Evolutionary conservation across 179 eudicot genomes (phyloP), one percentile per base, ranked within the genome.

Genomic region (Silene coronaria): DNA sequence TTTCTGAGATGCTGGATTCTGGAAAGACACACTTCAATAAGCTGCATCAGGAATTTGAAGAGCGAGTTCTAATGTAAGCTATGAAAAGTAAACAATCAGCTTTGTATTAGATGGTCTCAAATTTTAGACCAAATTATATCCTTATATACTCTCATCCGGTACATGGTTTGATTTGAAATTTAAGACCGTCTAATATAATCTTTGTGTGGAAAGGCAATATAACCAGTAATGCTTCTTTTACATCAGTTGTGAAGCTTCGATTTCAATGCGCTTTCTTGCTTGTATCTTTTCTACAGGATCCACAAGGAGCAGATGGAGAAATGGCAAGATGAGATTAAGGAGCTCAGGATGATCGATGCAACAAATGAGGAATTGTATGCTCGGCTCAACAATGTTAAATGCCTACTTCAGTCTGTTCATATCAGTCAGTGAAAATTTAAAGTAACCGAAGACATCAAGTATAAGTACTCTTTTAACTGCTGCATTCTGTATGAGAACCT

Each of bases 251-350:
- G 70, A 28, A 55, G 32, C 55, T 68, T 73, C 48, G 7, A 27
- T 58, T 26, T 77, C 27, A 53, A 62, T 57, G 21, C 30, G 14
- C 6, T 24, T 30, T 34, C 55, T 78, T 64, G 36, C 23, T 22
- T 7, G 1, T 28, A 74, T 72, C 36, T 57, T 42, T 79, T 61
- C 75, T 63, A 78, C 87, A 93, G 97, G 86, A 85, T 89, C 42
- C 97, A 93, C 85, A 90, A 86, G 89, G 96, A 91, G 78, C 94
- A 91, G 84, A 86, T 91, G 62, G 93, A 88, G 74, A 91, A 91
- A 78, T 91, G 93, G 97, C 89, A 89, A 82, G 90, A 89, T 64
- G 98, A 91, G 79, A 91, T 93, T 57, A 88, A 88, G 84, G 91
- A 87, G 77, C 87, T 93, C 74, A 88, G 93, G 79, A 72, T 86